These are phyloP conservation scores for Panellus pusillus DNA, from an alignment of 768 basidiomycete species.

Conservation along the genomic window DNA sequence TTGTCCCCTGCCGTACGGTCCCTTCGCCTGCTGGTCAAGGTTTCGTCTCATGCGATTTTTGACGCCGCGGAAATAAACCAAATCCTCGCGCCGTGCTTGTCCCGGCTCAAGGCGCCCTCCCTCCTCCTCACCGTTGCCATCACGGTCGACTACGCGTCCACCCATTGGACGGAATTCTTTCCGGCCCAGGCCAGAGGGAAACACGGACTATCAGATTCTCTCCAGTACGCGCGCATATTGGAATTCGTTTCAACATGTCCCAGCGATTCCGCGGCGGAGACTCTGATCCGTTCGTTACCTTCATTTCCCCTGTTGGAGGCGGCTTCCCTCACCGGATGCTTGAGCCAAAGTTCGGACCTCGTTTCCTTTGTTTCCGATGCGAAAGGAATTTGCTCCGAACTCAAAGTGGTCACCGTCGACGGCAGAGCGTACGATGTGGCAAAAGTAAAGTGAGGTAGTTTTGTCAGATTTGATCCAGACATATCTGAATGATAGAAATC, in stretches of 20 bases:
- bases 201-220: not conserved
- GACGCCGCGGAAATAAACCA: conserved; percentile 3
- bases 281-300: conserved; percentile 2
- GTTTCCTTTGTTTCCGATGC: conserved; percentile 2
- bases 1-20: conserved; percentile 2
- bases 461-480: too few relatives aligned
- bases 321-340: conserved; percentile 6
- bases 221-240: conserved; percentile 5
- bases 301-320: conserved; percentile 4
- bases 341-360: not conserved
- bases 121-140: conserved; percentile 9
- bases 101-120: not conserved
- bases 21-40: conserved; percentile 9
- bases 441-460: not conserved
- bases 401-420: conserved; percentile 15
- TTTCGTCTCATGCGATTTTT: conserved; percentile 3
- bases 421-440: too few relatives aligned
- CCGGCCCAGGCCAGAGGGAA: not conserved
- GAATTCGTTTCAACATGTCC: conserved; percentile 6
- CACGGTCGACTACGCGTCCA: conserved; percentile 9
- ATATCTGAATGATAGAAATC: too few relatives aligned
- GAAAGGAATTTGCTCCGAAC: not conserved
- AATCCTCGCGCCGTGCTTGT: conserved; percentile 1
- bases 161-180: conserved; percentile 17
- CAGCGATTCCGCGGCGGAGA: conserved; percentile 2